Evolutionary conservation across 192 early-diverging fungal genomes (phyloP).

Genomic region (Paraglomus brasilianum): DNA sequence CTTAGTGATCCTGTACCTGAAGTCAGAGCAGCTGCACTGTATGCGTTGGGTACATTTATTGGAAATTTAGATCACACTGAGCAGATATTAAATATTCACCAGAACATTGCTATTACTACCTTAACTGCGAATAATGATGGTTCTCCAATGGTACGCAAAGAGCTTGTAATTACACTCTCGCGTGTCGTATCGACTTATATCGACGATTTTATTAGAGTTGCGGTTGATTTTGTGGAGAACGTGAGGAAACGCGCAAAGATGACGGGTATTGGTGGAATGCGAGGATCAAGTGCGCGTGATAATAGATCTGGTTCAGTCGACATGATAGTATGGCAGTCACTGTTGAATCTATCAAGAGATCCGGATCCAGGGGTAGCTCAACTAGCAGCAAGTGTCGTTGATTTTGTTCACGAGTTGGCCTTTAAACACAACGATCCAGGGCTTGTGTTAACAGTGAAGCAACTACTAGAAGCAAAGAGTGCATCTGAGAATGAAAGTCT

Average conservation of each 20-base stretch:
- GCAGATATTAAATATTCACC: conserved; percentile 69
- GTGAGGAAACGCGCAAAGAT: conserved; percentile 39
- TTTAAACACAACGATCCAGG: conserved; percentile 33
- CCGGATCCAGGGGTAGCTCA: conserved; percentile 74
- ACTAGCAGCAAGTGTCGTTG: conserved; percentile 70
- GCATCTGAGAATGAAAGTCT: too few relatives aligned
- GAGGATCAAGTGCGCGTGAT: conserved; percentile 36
- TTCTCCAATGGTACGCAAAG: conserved; percentile 85
- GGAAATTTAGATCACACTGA: conserved; percentile 66
- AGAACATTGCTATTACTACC: conserved; percentile 69
- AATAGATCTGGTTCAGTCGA: conserved; percentile 54
- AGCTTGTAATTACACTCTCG: conserved; percentile 78
- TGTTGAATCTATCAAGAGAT: conserved; percentile 81
- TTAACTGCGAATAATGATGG: conserved; percentile 73
- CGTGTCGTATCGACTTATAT: conserved; percentile 69
- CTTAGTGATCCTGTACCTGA: conserved; percentile 72
- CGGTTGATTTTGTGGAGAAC: conserved; percentile 50
- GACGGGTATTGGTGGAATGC: conserved; percentile 24
- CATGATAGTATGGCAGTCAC: conserved; percentile 73
- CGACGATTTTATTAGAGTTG: conserved; percentile 63
- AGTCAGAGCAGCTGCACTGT: conserved; percentile 80
- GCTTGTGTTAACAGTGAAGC: conserved; percentile 27
- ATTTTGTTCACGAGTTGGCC: conserved; percentile 59
- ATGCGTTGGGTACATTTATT: conserved; percentile 78
- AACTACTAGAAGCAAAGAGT: background rate